These are phyloP conservation scores for Brassica balearica DNA, from an alignment of 441 rosid species.

Conservation along the genomic window DNA sequence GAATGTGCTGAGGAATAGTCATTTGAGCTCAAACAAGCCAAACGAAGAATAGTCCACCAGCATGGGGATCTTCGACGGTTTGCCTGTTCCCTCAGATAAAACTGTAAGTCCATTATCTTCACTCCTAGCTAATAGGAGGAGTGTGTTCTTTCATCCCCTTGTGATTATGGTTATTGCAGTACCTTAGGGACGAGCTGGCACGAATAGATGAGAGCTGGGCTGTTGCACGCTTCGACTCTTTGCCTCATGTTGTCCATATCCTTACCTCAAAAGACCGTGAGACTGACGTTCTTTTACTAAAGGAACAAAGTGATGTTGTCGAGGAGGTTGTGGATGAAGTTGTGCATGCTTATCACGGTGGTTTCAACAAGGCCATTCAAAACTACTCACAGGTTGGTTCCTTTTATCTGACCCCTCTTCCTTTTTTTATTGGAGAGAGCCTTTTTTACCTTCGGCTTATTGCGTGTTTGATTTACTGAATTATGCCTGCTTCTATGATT, in stretches of 20 bases:
- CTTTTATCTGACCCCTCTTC: slow-evolving; percentile 20
- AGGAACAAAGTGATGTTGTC: slow-evolving; percentile 90
- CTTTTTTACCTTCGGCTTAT: not conserved
- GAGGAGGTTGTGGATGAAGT: slow-evolving; percentile 99
- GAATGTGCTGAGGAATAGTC: slow-evolving; percentile 46
- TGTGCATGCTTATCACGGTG: slow-evolving; percentile 93
- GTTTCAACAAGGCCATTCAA: slow-evolving; percentile 99
- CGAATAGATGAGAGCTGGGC: slow-evolving; percentile 90
- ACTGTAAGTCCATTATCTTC: slow-evolving; percentile 53
- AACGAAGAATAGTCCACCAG: slow-evolving; percentile 23
- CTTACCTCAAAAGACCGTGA: slow-evolving; percentile 97
- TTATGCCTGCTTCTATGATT: slow-evolving; percentile 16
- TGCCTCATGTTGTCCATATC: slow-evolving; percentile 96
- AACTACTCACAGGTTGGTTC: slow-evolving; percentile 98
- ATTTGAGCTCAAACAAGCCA: too few species aligned
- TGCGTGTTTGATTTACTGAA: slow-evolving; percentile 23
- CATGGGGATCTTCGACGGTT: slow-evolving; percentile 87
- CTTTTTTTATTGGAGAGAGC: not conserved
- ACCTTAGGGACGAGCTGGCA: slow-evolving; percentile 82
- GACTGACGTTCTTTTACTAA: slow-evolving; percentile 71
- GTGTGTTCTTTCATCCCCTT: not conserved
- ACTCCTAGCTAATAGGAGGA: slow-evolving; percentile 10
- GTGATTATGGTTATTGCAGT: slow-evolving; percentile 58
- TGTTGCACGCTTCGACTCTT: slow-evolving; percentile 92
- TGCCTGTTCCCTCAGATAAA: slow-evolving; percentile 92